These are phyloP conservation scores for Candolleomyces aberdarensis DNA, from an alignment of 768 basidiomycete genomes.

Conservation along the genomic window DNA sequence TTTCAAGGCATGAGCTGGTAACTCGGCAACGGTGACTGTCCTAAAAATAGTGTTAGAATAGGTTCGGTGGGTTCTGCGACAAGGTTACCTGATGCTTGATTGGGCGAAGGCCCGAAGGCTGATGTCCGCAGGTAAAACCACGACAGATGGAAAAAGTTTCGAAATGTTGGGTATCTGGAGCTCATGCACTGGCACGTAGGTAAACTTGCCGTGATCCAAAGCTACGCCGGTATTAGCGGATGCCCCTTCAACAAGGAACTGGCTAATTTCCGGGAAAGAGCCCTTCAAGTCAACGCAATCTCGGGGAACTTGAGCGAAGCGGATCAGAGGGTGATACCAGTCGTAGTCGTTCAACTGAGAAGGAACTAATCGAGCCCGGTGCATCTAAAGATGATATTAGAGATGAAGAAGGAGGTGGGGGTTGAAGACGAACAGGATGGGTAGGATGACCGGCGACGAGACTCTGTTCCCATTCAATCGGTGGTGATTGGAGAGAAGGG, in stretches of 20 bases:
- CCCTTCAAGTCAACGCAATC: conserved; percentile 38
- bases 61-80: neutral
- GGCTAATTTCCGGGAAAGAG: conserved; percentile 36
- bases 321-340: conserved; percentile 53
- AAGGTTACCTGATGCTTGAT: conserved; percentile 49
- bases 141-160: conserved; percentile 39
- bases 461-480: conserved; percentile 58
- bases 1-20: conserved; percentile 46
- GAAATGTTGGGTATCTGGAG: conserved; percentile 45
- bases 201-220: conserved; percentile 21
- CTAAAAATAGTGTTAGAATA: conserved; percentile 21
- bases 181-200: conserved; percentile 53
- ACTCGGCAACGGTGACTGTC: conserved; percentile 45
- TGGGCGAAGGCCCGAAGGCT: conserved; percentile 43
- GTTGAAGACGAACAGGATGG: conserved; percentile 41
- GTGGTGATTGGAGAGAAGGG: conserved; percentile 37
- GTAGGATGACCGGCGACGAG: conserved; percentile 58
- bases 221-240: conserved; percentile 26
- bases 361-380: conserved; percentile 46
- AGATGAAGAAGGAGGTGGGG: neutral
- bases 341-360: conserved; percentile 36
- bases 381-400: conserved; percentile 39
- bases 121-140: conserved; percentile 40
- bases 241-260: conserved; percentile 30
- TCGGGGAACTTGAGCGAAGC: conserved; percentile 42